phyloP scores from a whole-genome alignment of 495 filamentous ascomycete genomes.

The Aspergillus avenaceus region DNA sequence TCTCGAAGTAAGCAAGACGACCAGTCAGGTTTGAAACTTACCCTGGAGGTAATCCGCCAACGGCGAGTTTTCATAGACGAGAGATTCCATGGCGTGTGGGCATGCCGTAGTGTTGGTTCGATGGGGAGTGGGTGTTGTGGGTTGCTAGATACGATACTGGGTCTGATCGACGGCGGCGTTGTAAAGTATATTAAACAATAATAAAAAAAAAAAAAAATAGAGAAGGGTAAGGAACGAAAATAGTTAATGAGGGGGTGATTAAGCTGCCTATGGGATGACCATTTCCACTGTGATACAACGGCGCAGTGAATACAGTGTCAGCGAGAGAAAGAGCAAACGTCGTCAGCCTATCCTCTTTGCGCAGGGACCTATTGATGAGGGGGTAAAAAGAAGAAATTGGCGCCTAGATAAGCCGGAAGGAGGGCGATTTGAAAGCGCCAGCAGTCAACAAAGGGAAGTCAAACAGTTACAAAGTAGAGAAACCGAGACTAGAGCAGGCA shows the following conservation, averaged over 20 bases:
- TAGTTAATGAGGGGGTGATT: background rate
- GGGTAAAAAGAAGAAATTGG: background rate
- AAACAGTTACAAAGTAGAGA: background rate
- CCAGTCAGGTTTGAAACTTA: too few relatives aligned
- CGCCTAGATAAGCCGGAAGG: background rate
- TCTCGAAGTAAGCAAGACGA: too few relatives aligned
- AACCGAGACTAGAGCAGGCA: background rate
- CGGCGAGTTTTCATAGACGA: constrained; percentile 86
- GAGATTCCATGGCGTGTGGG: constrained; percentile 70
- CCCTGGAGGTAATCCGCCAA: constrained; percentile 93
- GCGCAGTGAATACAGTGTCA: background rate
- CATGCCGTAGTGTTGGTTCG: constrained; percentile 26
- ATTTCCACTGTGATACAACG: constrained; percentile 5
- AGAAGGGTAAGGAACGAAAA: background rate
- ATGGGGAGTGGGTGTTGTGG: constrained; percentile 1
- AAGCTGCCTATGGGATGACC: constrained; percentile 4
- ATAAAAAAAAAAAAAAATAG: too few relatives aligned
- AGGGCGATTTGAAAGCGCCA: background rate
- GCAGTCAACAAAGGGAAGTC: constrained; percentile 6
- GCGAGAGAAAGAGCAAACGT: too few relatives aligned
- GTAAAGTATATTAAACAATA: background rate
- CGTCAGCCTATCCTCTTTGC: too few relatives aligned
- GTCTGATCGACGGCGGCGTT: background rate
- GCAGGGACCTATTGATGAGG: too few relatives aligned
- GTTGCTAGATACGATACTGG: background rate